Evolutionary conservation across 495 filamentous ascomycete genomes (phyloP), one percentile per base, ranked within the genome.

Genomic region (Schizothecium vesticola): DNA sequence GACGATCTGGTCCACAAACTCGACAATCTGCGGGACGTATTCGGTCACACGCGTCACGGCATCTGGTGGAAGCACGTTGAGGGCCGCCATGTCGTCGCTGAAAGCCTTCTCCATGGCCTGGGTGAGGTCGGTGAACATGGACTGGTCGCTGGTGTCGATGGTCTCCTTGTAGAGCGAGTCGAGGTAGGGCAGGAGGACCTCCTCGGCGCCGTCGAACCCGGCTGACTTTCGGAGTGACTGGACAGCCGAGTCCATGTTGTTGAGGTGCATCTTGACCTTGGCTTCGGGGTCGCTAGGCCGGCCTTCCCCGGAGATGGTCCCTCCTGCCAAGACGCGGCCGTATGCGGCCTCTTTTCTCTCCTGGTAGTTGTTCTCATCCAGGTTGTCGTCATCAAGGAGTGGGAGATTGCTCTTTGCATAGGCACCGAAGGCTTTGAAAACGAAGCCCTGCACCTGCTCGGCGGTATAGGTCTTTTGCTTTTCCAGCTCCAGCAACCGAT

Each of bases 231-330:
- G 75, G 31, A 93, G 83, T 10, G 86, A 87, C 58, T 79, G 73
- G 13, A 87, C 84, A 2, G 91, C 89, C 1, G 87, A 82, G 22
- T 84, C 81, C 64, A 89, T 88, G 3, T 92, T 96, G 74, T 86
- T 90, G 65, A 97, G 86, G 72, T 97, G 93, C 93, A 97, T 97
- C 75, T 96, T 97, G 63, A 92, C 79, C 82, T 97, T 98, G 3
- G 96, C 90, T 66, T 90, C 87, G 59, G 86, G 84, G 69, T 96
- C 92, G 9, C 87, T 80, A 25, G 87, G 81, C 63, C 82, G 83
- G 21, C 84, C 85, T 63, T 87, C 83, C 0, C 89, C 88, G 1
- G 85, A 77, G 63, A 92, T 80, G 31, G 87, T 84, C 19, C 88
- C 89, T 16, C 86, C 86, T 9, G 85, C 81, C 22, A 94, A 73